A percentile compares a stretch with the other conserved stretches of the same genome.
These are phyloP conservation scores for Sclerotinia trifoliorum DNA, from an alignment of 2,329 filamentous ascomycete genomes.

Conservation along the genomic window DNA sequence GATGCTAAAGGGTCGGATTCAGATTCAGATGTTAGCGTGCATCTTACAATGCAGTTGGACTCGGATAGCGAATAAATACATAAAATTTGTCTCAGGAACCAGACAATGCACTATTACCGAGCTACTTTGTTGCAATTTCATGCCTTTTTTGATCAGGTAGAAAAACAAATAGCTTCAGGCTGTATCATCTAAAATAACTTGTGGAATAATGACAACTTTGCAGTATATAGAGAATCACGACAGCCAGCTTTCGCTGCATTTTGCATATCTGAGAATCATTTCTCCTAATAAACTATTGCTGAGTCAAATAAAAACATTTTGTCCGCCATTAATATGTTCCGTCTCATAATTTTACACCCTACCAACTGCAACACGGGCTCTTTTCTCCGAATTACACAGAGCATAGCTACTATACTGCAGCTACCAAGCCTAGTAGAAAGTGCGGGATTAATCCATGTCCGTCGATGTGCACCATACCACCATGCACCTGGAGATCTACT, in stretches of 20 bases:
- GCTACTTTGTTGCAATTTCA: background rate
- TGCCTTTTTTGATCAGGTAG: background rate
- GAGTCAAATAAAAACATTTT: background rate
- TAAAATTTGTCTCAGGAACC: background rate
- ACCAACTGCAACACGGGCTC: background rate
- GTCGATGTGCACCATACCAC: too few species aligned
- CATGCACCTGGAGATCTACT: too few species aligned
- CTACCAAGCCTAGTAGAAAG: too few species aligned
- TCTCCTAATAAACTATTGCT: too few species aligned
- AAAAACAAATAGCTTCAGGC: background rate
- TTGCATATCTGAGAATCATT: background rate
- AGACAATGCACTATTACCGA: background rate
- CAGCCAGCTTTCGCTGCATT: background rate
- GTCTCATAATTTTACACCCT: background rate
- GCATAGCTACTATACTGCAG: too few species aligned
- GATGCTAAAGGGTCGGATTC: conserved; percentile 9
- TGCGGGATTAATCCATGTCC: too few species aligned
- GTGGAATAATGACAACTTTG: background rate
- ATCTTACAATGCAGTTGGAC: conserved; percentile 22
- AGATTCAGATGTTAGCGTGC: conserved; percentile 20
- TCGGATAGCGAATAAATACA: conserved; percentile 14
- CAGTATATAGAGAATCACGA: background rate
- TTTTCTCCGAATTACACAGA: too few species aligned
- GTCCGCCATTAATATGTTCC: background rate
- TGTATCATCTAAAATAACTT: background rate